Evolutionary conservation across 140 eudicot genomes (phyloP).

Genomic region (Ambrosia hybrid): DNA sequence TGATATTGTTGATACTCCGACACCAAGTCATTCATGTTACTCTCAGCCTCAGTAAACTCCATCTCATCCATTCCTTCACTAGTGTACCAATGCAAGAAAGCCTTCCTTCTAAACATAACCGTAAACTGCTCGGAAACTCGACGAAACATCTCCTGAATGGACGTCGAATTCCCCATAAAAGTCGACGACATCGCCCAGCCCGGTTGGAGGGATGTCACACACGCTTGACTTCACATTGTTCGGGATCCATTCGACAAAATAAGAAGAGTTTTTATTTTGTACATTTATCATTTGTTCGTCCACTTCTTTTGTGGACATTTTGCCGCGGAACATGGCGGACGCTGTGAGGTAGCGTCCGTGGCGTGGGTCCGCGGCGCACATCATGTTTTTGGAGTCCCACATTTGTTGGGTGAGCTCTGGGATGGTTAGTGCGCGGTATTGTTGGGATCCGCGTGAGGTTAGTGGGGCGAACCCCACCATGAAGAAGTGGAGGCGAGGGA

Average conservation of each 20-base stretch:
- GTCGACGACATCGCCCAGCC: constrained; percentile 82
- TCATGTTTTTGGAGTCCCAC: constrained; percentile 93
- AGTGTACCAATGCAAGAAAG: constrained; percentile 81
- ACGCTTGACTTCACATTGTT: constrained; percentile 80
- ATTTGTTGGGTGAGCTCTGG: constrained; percentile 84
- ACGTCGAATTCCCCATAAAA: constrained; percentile 77
- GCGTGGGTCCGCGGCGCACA: constrained; percentile 89
- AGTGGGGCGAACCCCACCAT: constrained; percentile 86
- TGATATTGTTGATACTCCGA: constrained; percentile 91
- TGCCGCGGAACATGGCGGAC: constrained; percentile 75
- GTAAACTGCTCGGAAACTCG: constrained; percentile 86
- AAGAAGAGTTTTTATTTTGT: constrained; percentile 77
- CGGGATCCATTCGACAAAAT: constrained; percentile 84
- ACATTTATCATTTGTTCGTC: constrained; percentile 85
- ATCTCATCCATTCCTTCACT: constrained; percentile 88
- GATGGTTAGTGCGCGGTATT: constrained; percentile 71
- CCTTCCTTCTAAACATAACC: constrained; percentile 82
- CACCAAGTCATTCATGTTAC: constrained; percentile 85
- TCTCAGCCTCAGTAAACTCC: constrained; percentile 86
- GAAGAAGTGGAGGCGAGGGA: constrained; percentile 88
- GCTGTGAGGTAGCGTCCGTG: constrained; percentile 84
- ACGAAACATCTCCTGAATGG: constrained; percentile 84
- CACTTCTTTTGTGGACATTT: constrained; percentile 80
- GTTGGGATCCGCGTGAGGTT: constrained; percentile 77
- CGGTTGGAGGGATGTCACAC: constrained; percentile 78